Percentiles rank a stretch among this genome's conserved stretches.
Evolutionary conservation across 495 filamentous ascomycete genomes (phyloP).

Genomic region (Stereocaulon alpinum): DNA sequence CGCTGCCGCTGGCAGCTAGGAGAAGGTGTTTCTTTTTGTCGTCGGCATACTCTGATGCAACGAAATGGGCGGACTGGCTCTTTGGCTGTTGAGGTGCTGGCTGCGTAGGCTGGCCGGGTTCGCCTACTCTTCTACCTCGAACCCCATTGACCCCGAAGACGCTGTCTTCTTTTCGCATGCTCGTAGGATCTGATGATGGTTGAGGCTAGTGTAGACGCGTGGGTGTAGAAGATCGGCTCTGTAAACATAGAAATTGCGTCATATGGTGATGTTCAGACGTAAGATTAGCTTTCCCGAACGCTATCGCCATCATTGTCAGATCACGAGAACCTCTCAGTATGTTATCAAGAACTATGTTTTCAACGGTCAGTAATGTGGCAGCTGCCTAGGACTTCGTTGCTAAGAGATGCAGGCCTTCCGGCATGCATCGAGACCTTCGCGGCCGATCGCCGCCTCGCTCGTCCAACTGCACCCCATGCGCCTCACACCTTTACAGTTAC

Average conservation of each 20-base stretch:
- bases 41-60: slow-evolving; percentile 28
- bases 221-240: not conserved
- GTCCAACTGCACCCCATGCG: slow-evolving; percentile 22
- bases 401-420: slow-evolving; percentile 28
- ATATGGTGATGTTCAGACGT: not conserved
- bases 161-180: not conserved
- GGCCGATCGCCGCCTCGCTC: slow-evolving; percentile 12
- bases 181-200: not conserved
- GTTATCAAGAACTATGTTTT: slow-evolving; percentile 31
- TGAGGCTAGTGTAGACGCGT: not conserved
- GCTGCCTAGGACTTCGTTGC: not conserved
- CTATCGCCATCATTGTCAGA: not conserved
- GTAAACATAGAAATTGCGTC: slow-evolving; percentile 12
- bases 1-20: slow-evolving; percentile 64
- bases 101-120: not conserved
- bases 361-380: slow-evolving; percentile 25
- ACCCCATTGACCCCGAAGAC: not conserved
- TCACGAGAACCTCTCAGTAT: slow-evolving; percentile 19
- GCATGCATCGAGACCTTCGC: slow-evolving; percentile 26
- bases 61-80: slow-evolving; percentile 17
- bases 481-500: slow-evolving; percentile 34
- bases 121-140: slow-evolving; percentile 1
- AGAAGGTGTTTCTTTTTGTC: slow-evolving; percentile 70
- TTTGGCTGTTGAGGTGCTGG: not conserved
- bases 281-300: not conserved